These are phyloP conservation scores for Choiromyces venosus DNA, from an alignment of 495 filamentous ascomycete genomes.

Conservation along the genomic window DNA sequence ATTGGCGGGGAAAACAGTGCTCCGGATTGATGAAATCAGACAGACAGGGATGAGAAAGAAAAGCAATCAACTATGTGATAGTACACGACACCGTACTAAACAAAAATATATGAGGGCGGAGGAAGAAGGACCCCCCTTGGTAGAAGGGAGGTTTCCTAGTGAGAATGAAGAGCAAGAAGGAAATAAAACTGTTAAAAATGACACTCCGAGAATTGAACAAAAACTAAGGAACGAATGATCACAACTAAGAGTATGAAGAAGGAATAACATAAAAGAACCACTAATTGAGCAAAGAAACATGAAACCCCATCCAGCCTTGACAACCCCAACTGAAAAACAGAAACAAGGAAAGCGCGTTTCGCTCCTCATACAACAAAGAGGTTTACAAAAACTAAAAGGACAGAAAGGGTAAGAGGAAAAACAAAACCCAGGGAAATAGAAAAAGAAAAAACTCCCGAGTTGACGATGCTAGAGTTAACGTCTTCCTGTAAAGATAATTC, in stretches of 20 bases:
- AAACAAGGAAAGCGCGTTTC: background rate
- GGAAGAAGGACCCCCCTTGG: background rate
- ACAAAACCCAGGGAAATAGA: background rate
- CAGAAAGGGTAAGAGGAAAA: background rate
- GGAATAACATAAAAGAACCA: background rate
- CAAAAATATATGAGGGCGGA: background rate
- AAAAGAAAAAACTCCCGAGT: background rate
- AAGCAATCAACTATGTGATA: background rate
- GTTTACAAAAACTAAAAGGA: background rate
- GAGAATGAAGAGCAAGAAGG: background rate
- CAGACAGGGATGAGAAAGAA: background rate
- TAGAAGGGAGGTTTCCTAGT: background rate
- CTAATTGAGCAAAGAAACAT: background rate
- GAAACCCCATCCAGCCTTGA: background rate
- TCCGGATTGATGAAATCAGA: background rate
- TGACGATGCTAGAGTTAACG: background rate
- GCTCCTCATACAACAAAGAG: background rate
- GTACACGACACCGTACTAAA: background rate
- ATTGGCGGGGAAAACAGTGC: background rate
- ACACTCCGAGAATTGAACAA: background rate
- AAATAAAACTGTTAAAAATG: background rate
- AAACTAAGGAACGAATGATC: background rate
- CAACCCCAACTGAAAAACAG: background rate
- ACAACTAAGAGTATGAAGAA: background rate
- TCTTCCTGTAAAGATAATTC: constrained; percentile 1